These are phyloP conservation scores for Candida sakaeoensis DNA, from an alignment of 805 yeast species.

Conservation along the genomic window DNA sequence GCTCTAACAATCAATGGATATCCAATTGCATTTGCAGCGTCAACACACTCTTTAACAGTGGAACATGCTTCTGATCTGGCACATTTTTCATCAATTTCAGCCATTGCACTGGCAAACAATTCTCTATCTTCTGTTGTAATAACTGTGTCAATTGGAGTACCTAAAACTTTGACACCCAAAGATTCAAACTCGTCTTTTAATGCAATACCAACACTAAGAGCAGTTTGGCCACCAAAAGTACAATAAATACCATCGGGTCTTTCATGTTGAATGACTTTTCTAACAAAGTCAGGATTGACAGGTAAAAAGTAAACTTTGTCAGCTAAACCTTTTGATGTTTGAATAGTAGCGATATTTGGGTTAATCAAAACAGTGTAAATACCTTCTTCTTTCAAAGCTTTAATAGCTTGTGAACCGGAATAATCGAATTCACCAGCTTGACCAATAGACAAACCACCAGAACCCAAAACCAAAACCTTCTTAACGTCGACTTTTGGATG, in stretches of 20 bases:
- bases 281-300: conserved; percentile 94
- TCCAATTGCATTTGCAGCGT: conserved; percentile 81
- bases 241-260: conserved; percentile 95
- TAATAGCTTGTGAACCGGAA: conserved; percentile 98
- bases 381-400: conserved; percentile 97
- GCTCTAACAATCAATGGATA: conserved; percentile 97
- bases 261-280: conserved; percentile 92
- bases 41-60: conserved; percentile 74
- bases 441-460: conserved; percentile 97
- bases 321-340: conserved; percentile 96
- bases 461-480: conserved; percentile 91
- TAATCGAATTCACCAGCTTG: conserved; percentile 99
- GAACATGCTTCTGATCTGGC: conserved; percentile 89
- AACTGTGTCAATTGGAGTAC: conserved; percentile 94
- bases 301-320: conserved; percentile 97
- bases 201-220: conserved; percentile 90
- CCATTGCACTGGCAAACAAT: conserved; percentile 90
- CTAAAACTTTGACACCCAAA: conserved; percentile 90
- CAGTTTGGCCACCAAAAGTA: conserved; percentile 99
- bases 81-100: conserved; percentile 90
- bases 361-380: conserved; percentile 93
- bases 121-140: conserved; percentile 99
- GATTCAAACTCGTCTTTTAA: conserved; percentile 92
- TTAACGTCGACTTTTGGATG: conserved; percentile 80
- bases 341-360: conserved; percentile 98